These are phyloP conservation scores for Colletotrichum spaethianum DNA, from an alignment of 2,329 filamentous ascomycete species.

Conservation along the genomic window DNA sequence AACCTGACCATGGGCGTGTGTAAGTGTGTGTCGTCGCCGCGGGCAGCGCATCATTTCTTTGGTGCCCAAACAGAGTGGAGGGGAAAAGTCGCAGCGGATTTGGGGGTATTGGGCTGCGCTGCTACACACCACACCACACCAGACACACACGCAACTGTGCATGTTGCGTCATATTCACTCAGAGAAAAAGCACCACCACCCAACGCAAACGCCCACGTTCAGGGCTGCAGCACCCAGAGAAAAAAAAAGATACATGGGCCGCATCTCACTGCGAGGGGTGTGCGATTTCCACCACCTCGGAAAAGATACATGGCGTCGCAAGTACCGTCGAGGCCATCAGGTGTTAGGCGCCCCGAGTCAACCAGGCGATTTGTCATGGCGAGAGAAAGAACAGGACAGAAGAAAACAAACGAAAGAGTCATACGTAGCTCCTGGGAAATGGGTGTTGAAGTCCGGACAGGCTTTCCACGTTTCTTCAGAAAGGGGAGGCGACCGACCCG, in stretches of 20 bases:
- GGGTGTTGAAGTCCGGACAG: constrained; percentile 18
- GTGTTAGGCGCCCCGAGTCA: background rate
- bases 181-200: background rate
- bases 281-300: background rate
- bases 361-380: constrained; percentile 7
- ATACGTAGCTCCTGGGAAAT: background rate
- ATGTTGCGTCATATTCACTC: constrained; percentile 4
- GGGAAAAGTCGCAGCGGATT: background rate
- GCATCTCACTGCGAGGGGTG: background rate
- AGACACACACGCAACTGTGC: background rate
- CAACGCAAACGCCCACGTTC: constrained; percentile 3
- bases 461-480: constrained; percentile 8
- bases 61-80: background rate
- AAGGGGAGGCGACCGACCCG: background rate
- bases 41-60: background rate
- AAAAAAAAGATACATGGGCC: background rate
- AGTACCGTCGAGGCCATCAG: background rate
- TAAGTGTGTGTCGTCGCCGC: background rate
- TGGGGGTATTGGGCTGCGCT: background rate
- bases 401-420: background rate
- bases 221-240: background rate
- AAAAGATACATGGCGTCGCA: background rate
- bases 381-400: background rate
- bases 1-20: too few species aligned
- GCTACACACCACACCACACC: background rate